phyloP scores from a whole-genome alignment of 768 basidiomycete genomes.

The Royoungia palumana region DNA sequence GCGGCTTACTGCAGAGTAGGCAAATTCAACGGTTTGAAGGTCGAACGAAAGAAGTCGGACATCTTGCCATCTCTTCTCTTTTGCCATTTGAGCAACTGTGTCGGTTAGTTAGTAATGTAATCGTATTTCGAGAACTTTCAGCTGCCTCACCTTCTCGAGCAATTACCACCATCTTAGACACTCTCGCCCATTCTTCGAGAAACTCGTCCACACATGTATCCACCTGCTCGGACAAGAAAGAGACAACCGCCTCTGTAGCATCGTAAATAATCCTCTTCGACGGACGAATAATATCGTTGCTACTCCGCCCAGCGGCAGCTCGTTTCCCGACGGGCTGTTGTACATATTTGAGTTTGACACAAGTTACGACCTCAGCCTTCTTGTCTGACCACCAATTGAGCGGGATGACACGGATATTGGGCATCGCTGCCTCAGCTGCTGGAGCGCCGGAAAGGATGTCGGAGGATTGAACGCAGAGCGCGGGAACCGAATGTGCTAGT shows the following conservation, averaged over 20 bases:
- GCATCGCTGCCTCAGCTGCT: constrained; percentile 89
- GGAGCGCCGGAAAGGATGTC: constrained; percentile 81
- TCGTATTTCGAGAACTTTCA: not conserved
- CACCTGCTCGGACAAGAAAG: constrained; percentile 83
- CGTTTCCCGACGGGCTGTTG: constrained; percentile 79
- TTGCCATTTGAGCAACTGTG: constrained; percentile 80
- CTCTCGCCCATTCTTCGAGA: constrained; percentile 87
- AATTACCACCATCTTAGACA: constrained; percentile 92
- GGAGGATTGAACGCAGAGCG: constrained; percentile 75
- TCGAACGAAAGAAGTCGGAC: constrained; percentile 87
- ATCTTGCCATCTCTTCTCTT: constrained; percentile 65
- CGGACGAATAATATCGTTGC: constrained; percentile 64
- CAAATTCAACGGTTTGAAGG: constrained; percentile 87
- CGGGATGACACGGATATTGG: constrained; percentile 85
- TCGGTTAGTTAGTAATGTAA: not conserved
- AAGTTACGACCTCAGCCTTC: constrained; percentile 79
- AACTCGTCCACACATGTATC: constrained; percentile 89
- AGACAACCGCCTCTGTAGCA: constrained; percentile 82
- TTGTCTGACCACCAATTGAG: constrained; percentile 90
- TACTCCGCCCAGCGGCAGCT: constrained; percentile 49
- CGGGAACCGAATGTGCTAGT: constrained; percentile 74
- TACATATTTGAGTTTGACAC: constrained; percentile 87
- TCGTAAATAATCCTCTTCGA: constrained; percentile 90
- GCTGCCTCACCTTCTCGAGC: constrained; percentile 72
- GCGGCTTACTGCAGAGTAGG: constrained; percentile 58